Evolutionary conservation across 495 filamentous ascomycete species (phyloP).

Genomic region (Neurospora sublineolata): DNA sequence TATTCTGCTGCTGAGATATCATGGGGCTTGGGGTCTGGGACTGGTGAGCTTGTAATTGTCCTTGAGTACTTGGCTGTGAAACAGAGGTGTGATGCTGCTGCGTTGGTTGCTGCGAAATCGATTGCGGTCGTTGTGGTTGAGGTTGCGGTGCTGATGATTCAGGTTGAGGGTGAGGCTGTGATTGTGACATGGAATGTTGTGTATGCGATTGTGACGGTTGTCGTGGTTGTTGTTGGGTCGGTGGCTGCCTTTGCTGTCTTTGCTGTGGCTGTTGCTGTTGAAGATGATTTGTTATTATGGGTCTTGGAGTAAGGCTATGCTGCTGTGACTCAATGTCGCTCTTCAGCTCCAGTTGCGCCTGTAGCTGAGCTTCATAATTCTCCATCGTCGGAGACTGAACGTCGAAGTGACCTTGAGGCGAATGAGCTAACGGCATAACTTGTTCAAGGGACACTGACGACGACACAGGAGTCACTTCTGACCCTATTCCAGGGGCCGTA

Average conservation of each 20-base stretch:
- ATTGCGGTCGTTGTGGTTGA: slow-evolving; percentile 15
- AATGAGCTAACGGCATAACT: slow-evolving; percentile 9
- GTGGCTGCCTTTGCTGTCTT: slow-evolving; percentile 16
- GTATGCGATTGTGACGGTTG: slow-evolving; percentile 7
- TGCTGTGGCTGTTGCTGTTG: slow-evolving; percentile 17
- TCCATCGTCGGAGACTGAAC: slow-evolving; percentile 23
- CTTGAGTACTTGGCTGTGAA: neutral
- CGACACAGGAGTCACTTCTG: neutral
- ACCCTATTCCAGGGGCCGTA: neutral
- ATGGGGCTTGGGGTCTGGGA: slow-evolving; percentile 10
- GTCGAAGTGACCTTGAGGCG: slow-evolving; percentile 16
- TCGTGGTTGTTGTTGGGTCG: slow-evolving; percentile 6
- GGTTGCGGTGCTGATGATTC: slow-evolving; percentile 11
- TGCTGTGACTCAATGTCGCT: slow-evolving; percentile 10
- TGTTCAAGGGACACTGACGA: slow-evolving; percentile 5
- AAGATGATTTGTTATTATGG: slow-evolving; percentile 6
- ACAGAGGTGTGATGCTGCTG: neutral
- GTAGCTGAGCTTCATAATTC: slow-evolving; percentile 22
- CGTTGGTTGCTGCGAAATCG: neutral
- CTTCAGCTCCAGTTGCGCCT: slow-evolving; percentile 21
- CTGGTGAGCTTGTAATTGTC: neutral
- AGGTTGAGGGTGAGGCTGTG: slow-evolving; percentile 8
- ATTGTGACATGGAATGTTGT: slow-evolving; percentile 11
- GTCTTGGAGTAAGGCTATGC: slow-evolving; percentile 1
- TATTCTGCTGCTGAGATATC: slow-evolving; percentile 8